Evolutionary conservation across 2,329 filamentous ascomycete genomes (phyloP), one percentile per base, ranked within the genome.

Genomic region (Curvularia hawaiiensis): DNA sequence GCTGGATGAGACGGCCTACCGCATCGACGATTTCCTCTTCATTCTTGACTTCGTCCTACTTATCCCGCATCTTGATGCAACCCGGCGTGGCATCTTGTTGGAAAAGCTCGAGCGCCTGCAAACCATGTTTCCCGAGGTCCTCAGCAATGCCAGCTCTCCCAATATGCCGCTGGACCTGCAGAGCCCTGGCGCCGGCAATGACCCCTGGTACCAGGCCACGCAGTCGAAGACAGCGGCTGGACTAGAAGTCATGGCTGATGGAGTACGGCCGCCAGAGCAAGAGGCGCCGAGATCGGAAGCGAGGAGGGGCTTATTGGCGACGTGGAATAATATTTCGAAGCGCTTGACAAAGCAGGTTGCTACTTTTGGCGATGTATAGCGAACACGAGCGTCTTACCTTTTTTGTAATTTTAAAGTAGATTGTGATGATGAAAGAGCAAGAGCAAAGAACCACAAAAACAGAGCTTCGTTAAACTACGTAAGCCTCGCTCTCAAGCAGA

Each of bases 21-120:
- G 82, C 16, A 80, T 85, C 45, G 79, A 84, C 52, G 84, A 86
- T 60, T 83, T 85, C 58, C 66, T 83, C 8, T 84, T 82, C 49
- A 72, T 85, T 52, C 80, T 83, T 35, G 75, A 77, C 33, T 83
- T 84, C 50, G 67, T 85, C 4, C 78, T 84, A 26, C 76, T 79
- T 2, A 80, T 84, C 52, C 79, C 82, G 8, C 74, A 80, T 18
- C 77, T 83, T 30, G 78, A 81, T 58, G 74, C 75, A 30, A 77
- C 81, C 40, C 78, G 82, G 45, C 77, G 78, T 41, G 75, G 79
- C 50, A 78, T 82, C 43, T 63, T 80, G 40, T 64, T 75, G 1
- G 76, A 78, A 55, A 80, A 80, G 62, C 69, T 79, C 28, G 72
- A 78, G 55, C 65, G 69, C 16, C 59, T 77, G 35, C 71, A 73